A percentile compares a stretch with the other conserved stretches of the same genome.
phyloP scores from a whole-genome alignment of 441 rosid species.

The Arabidopsis lyrata region DNA sequence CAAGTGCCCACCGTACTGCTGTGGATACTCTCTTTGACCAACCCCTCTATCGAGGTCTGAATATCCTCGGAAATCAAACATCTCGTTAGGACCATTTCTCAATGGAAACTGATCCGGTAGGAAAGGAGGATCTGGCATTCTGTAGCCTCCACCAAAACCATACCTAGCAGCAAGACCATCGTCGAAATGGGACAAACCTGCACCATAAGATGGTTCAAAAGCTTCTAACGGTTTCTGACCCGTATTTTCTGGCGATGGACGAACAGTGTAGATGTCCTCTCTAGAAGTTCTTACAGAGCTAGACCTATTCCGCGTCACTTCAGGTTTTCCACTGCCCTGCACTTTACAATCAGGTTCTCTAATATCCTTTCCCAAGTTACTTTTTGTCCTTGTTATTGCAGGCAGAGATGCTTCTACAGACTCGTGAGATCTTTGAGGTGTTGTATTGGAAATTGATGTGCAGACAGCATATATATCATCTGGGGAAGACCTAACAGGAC shows the following conservation, averaged over 20 bases:
- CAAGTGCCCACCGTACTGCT: conserved; percentile 40
- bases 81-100: conserved; percentile 36
- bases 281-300: conserved; percentile 37
- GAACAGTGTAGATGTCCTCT: conserved; percentile 36
- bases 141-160: conserved; percentile 37
- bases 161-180: conserved; percentile 51
- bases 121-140: conserved; percentile 41
- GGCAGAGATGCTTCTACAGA: conserved; percentile 36
- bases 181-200: conserved; percentile 34
- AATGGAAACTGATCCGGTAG: conserved; percentile 37
- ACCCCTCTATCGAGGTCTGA: conserved; percentile 36
- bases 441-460: conserved; percentile 32
- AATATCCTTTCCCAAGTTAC: conserved; percentile 26
- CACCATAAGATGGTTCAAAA: conserved; percentile 47
- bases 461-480: conserved; percentile 44
- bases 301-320: conserved; percentile 28
- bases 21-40: conserved; percentile 44
- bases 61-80: conserved; percentile 48
- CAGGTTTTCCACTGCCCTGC: conserved; percentile 33
- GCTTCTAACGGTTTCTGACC: conserved; percentile 32
- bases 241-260: conserved; percentile 39
- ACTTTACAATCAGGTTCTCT: conserved; percentile 31
- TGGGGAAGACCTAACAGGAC: conserved; percentile 45
- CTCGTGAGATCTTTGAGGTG: conserved; percentile 38
- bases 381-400: conserved; percentile 29